Conservation (phyloP, 306 rosid genomes). For the Mimosa bimucronata region DNA sequence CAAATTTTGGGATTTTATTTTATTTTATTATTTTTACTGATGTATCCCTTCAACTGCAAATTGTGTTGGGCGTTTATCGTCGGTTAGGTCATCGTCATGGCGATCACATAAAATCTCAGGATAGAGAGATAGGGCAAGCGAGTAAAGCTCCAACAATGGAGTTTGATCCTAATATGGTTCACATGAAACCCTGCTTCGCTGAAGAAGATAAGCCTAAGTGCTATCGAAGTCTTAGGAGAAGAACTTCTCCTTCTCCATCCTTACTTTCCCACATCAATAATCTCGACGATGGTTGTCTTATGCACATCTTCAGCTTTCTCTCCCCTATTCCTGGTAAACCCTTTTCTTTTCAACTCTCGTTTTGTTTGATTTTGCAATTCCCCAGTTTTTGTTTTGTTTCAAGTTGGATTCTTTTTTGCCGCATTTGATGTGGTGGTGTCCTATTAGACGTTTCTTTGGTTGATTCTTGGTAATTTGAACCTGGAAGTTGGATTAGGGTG, state of each 20-base stretch:
- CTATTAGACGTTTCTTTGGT: background rate
- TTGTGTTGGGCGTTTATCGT: background rate
- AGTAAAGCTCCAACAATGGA: background rate
- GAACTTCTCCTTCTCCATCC: slow-evolving; percentile 37
- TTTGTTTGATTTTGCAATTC: slow-evolving; percentile 35
- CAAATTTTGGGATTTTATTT: too few relatives aligned
- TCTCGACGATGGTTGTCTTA: slow-evolving; percentile 91
- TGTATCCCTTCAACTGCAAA: too few relatives aligned
- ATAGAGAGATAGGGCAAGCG: background rate
- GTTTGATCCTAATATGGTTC: slow-evolving; percentile 30
- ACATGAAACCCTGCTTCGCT: background rate
- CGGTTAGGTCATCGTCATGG: background rate
- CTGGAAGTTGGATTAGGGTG: background rate
- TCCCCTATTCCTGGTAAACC: slow-evolving; percentile 86
- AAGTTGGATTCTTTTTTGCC: slow-evolving; percentile 17
- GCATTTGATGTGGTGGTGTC: slow-evolving; percentile 13
- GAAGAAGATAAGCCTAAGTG: slow-evolving; percentile 36
- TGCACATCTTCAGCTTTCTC: slow-evolving; percentile 94
- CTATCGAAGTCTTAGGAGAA: slow-evolving; percentile 39
- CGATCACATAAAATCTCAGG: background rate
- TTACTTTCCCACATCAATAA: slow-evolving; percentile 51
- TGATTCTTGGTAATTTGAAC: background rate
- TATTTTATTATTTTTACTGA: too few relatives aligned
- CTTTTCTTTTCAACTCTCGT: background rate
- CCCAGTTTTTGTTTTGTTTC: slow-evolving; percentile 24